Evolutionary conservation across 352 stramenopile species (phyloP).

Genomic region (Globisporangium solare): DNA sequence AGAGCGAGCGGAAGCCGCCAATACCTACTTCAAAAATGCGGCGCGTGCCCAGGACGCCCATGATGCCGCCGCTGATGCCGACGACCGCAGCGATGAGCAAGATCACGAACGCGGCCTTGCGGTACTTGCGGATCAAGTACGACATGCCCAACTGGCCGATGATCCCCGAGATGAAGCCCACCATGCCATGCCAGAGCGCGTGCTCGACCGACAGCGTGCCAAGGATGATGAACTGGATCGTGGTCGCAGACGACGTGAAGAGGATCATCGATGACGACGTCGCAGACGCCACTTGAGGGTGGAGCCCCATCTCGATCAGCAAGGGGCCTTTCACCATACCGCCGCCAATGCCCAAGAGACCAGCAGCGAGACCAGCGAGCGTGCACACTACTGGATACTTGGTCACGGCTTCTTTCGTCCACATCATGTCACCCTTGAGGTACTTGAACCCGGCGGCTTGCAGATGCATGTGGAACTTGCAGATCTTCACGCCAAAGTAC

Average conservation of each 20-base stretch:
- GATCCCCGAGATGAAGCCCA: constrained; percentile 90
- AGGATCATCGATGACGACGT: constrained; percentile 92
- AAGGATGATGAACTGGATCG: constrained; percentile 93
- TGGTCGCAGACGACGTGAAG: constrained; percentile 93
- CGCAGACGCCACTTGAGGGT: constrained; percentile 83
- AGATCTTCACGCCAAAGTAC: constrained; percentile 76
- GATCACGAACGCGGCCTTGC: constrained; percentile 77
- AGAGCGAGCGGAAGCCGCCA: constrained; percentile 69
- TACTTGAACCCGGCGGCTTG: constrained; percentile 88
- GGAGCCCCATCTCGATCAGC: constrained; percentile 86
- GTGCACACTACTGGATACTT: constrained; percentile 76
- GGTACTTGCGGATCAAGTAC: constrained; percentile 91
- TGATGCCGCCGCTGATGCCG: constrained; percentile 63
- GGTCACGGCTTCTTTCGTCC: constrained; percentile 87
- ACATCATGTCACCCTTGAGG: constrained; percentile 94
- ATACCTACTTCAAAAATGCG: constrained; percentile 64
- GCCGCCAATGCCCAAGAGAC: constrained; percentile 84
- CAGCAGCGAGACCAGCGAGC: constrained; percentile 62
- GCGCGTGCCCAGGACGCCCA: constrained; percentile 59
- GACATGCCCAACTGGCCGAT: constrained; percentile 90
- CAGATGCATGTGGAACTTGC: constrained; percentile 49
- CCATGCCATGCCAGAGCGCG: constrained; percentile 82
- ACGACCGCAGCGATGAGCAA: constrained; percentile 72
- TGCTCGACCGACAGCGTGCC: constrained; percentile 91
- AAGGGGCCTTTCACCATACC: constrained; percentile 90